Base-by-base conservation (phyloP, 495 filamentous ascomycete genomes). In the Pyronema domesticum region DNA sequence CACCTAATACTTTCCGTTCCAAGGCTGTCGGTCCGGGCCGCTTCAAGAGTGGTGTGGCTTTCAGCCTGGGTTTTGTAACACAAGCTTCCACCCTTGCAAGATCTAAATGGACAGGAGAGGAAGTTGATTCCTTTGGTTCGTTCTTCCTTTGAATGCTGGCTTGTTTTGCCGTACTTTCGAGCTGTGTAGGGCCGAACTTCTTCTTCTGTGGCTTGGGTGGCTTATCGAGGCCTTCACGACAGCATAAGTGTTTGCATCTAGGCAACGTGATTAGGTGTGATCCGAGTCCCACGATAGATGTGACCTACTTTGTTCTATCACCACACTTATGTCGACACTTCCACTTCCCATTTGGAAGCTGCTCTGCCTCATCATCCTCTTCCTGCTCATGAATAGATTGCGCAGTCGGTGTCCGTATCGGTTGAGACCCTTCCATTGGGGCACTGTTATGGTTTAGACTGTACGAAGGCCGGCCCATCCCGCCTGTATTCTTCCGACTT, bases 261-360 rank as follows among this genome's bases (percentile, higher is more conserved):
- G 13, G 13, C 33, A 18, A 6, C 5, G 11, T 60, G 68, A 57
- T 71, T 73, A 15, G 50, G 58, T 35, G 63, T 72, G 30, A 15
- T 15, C 67, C 69, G 7, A 45, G 44, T 43, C 4, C 45, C n/a
- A 40, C 37, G 18, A 13, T 8, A 40, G 15, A 4, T 18, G 35
- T 37, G 7, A 46, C 68, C 53, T 69, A 76, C 67, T 70, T 78
- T n/a, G 75, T 80, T 57, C 81, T 83, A 56, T 85, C 76, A 37
- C 80, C 86, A 64, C 86, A 98, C 37, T 68, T 72, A 60, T 98
- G 89, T 55, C 88, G 87, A 69, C 89, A 96, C 43, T 75, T 74
- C 81, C 83, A 95, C 60, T 79, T 91, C 0, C 89, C 91, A 67
- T 89, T 95, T 0, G 76, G 69, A 54, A 93, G 76, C 57, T 73